phyloP scores from a whole-genome alignment of 2,329 filamentous ascomycete species.

The Elsinoe fawcettii region DNA sequence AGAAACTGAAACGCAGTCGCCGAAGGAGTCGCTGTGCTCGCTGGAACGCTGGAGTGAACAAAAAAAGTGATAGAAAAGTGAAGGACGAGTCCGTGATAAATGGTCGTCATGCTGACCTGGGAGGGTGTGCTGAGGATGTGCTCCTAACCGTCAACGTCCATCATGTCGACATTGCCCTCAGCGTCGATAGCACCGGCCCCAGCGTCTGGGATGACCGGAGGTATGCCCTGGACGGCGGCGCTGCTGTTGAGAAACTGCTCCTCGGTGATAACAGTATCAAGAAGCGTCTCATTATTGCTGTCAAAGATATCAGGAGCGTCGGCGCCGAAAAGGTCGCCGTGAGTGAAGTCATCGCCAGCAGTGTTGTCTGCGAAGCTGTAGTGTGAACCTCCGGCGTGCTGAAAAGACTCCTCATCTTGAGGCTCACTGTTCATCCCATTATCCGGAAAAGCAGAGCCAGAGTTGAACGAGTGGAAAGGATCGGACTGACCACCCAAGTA shows the following conservation, averaged over 20 bases:
- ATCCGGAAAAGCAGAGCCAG: neutral
- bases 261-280: neutral
- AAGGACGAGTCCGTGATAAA: too few species aligned
- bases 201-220: neutral
- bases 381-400: neutral
- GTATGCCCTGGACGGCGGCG: neutral
- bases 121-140: too few species aligned
- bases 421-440: too few species aligned
- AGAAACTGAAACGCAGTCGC: neutral
- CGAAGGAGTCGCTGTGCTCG: neutral
- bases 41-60: neutral
- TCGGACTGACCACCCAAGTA: neutral
- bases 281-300: neutral
- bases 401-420: too few species aligned
- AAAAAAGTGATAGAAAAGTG: neutral
- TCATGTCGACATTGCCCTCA: neutral
- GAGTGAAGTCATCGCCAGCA: neutral
- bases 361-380: neutral
- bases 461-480: neutral
- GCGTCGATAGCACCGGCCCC: neutral
- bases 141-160: neutral
- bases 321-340: neutral
- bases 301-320: neutral
- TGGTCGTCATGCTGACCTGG: too few species aligned
- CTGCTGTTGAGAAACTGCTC: neutral